Evolutionary conservation across 2,329 filamentous ascomycete species (phyloP).

Genomic region (Colletotrichum sp.): DNA sequence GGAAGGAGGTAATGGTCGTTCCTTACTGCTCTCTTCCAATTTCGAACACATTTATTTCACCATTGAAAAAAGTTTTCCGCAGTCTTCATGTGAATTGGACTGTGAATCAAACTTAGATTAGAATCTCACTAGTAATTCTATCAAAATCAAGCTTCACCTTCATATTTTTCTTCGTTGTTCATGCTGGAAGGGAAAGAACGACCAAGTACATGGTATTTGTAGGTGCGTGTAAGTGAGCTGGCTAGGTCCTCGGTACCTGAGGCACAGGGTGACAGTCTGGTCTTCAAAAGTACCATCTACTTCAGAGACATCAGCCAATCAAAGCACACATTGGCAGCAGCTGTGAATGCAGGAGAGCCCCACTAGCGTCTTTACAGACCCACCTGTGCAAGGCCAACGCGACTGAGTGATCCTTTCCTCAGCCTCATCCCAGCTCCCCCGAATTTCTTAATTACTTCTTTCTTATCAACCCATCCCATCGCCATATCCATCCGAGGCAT

Average conservation of each 20-base stretch:
- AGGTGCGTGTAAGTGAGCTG: not conserved
- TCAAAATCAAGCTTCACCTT: not conserved
- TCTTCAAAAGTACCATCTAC: not conserved
- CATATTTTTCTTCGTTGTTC: not conserved
- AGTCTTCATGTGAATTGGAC: not conserved
- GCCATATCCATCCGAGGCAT: constrained; percentile 11
- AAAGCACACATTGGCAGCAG: not conserved
- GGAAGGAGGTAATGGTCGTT: not conserved
- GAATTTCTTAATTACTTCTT: not conserved
- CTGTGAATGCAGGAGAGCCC: not conserved
- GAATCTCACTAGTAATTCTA: not conserved
- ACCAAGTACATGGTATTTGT: not conserved
- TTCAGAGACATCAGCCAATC: not conserved
- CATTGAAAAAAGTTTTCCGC: not conserved
- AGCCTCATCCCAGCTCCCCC: constrained; percentile 18
- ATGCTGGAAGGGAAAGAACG: not conserved
- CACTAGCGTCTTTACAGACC: not conserved
- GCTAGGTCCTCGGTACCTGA: not conserved
- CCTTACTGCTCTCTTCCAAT: not conserved
- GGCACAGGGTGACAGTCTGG: too few relatives aligned
- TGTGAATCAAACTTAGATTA: not conserved
- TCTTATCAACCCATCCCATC: not conserved
- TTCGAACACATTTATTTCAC: not conserved
- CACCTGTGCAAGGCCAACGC: constrained; percentile 17
- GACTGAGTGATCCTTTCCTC: constrained; percentile 15